Evolutionary conservation across 192 early-diverging fungal species (phyloP).

Genomic region (Rhizophagus clarus): DNA sequence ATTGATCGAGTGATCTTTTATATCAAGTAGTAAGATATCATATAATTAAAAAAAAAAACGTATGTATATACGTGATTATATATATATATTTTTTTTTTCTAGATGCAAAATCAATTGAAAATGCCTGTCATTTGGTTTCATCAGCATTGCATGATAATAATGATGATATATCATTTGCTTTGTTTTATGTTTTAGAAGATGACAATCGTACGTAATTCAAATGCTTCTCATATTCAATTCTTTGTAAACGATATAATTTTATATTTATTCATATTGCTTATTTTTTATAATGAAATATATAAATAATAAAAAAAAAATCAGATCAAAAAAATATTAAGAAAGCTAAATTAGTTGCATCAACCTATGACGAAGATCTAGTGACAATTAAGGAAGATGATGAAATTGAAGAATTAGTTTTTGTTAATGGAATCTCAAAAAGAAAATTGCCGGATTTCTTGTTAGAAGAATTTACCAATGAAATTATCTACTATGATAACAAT

Average conservation of each 20-base stretch:
- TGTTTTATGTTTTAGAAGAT: slow-evolving; percentile 9
- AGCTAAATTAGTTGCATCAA: neutral
- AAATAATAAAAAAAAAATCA: neutral
- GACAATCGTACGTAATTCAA: neutral
- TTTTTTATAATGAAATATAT: no score
- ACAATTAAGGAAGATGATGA: neutral
- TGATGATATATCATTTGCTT: slow-evolving; percentile 9
- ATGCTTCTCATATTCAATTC: no score
- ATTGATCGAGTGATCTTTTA: neutral
- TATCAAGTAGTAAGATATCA: no score
- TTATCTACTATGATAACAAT: neutral
- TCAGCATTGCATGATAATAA: neutral
- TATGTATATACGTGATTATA: neutral
- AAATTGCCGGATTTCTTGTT: slow-evolving; percentile 3
- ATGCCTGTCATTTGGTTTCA: slow-evolving; percentile 9
- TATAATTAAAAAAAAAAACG: neutral
- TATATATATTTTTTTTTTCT: neutral
- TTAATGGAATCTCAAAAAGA: slow-evolving; percentile 15
- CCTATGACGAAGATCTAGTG: slow-evolving; percentile 10
- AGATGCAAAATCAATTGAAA: slow-evolving; percentile 26
- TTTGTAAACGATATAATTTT: no score
- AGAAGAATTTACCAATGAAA: neutral
- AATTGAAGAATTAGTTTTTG: slow-evolving; percentile 9
- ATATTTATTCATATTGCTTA: no score
- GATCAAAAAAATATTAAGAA: neutral